A percentile compares a stretch with the other conserved stretches of the same genome.
phyloP scores from a whole-genome alignment of 2,329 filamentous ascomycete species.

The Colletotrichum musae region DNA sequence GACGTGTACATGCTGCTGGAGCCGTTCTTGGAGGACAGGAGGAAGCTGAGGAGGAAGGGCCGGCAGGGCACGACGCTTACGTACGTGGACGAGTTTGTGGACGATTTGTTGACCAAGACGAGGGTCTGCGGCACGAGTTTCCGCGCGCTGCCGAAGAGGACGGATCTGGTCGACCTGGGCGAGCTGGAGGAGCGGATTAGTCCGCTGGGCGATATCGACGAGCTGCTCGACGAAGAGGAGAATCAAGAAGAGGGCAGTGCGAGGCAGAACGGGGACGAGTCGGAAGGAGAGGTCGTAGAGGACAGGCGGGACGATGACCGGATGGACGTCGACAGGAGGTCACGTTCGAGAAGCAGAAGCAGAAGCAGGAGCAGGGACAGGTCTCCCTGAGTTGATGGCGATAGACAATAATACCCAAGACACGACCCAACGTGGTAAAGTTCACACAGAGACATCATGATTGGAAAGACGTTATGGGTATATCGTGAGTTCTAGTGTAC shows the following conservation, averaged over 20 bases:
- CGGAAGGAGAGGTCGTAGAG: constrained; percentile 58
- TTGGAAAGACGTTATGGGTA: constrained; percentile 16
- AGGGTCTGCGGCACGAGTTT: constrained; percentile 92
- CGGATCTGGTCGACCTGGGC: constrained; percentile 90
- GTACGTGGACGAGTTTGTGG: constrained; percentile 92
- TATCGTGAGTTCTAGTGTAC: constrained; percentile 31
- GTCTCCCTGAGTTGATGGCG: constrained; percentile 13
- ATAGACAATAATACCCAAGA: constrained; percentile 30
- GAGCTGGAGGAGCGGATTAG: constrained; percentile 88
- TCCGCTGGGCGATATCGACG: constrained; percentile 84
- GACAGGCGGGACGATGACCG: constrained; percentile 42
- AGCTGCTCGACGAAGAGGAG: constrained; percentile 75
- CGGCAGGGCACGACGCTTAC: constrained; percentile 83
- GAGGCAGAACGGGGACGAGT: constrained; percentile 49
- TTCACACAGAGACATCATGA: neutral
- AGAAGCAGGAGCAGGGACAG: constrained; percentile 13
- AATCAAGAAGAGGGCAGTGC: constrained; percentile 56
- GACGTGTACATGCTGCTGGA: constrained; percentile 87
- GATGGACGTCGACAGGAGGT: constrained; percentile 55
- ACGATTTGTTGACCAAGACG: constrained; percentile 90
- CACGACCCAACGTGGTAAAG: neutral
- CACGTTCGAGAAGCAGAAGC: constrained; percentile 32
- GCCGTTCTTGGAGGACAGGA: constrained; percentile 83
- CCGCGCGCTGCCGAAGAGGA: constrained; percentile 89
- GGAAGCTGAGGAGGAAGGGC: constrained; percentile 85